Evolutionary conservation across 768 basidiomycete genomes (phyloP).

Genomic region (Auricularia sp.): DNA sequence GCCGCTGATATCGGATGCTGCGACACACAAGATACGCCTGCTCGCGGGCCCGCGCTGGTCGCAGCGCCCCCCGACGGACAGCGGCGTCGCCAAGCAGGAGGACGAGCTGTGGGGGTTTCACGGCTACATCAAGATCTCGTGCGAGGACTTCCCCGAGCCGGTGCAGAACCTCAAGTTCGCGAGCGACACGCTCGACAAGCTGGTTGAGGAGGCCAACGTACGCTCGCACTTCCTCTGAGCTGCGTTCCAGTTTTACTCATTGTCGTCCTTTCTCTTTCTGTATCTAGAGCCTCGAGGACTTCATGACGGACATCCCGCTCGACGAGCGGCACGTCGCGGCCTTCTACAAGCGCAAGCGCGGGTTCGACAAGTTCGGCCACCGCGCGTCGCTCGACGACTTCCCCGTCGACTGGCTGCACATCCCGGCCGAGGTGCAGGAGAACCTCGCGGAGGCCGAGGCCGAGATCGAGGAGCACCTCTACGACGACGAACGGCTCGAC

Average conservation of each 20-base stretch:
- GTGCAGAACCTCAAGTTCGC: constrained; percentile 93
- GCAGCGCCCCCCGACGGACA: constrained; percentile 57
- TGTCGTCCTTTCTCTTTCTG: constrained; percentile 9
- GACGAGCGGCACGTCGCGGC: constrained; percentile 74
- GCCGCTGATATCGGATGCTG: constrained; percentile 50
- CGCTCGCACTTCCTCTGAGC: constrained; percentile 3
- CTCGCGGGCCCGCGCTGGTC: constrained; percentile 87
- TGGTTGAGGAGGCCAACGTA: constrained; percentile 80
- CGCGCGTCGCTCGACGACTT: constrained; percentile 70
- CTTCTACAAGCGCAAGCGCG: constrained; percentile 63
- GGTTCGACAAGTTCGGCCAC: constrained; percentile 39
- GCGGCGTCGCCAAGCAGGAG: constrained; percentile 39
- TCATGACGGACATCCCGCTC: constrained; percentile 56
- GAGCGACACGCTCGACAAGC: constrained; percentile 69
- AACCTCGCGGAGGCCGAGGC: not conserved
- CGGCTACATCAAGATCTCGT: constrained; percentile 85
- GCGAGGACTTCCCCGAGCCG: constrained; percentile 74
- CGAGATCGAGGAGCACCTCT: no score
- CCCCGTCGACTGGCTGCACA: constrained; percentile 68
- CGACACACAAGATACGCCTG: constrained; percentile 77
- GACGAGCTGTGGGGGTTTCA: constrained; percentile 42
- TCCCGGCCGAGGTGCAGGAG: not conserved
- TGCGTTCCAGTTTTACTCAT: not conserved
- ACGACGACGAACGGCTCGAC: no score
- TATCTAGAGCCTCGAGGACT: constrained; percentile 27